These are phyloP conservation scores for Juglanconis oblonga DNA, from an alignment of 2,329 filamentous ascomycete species.

Conservation along the genomic window DNA sequence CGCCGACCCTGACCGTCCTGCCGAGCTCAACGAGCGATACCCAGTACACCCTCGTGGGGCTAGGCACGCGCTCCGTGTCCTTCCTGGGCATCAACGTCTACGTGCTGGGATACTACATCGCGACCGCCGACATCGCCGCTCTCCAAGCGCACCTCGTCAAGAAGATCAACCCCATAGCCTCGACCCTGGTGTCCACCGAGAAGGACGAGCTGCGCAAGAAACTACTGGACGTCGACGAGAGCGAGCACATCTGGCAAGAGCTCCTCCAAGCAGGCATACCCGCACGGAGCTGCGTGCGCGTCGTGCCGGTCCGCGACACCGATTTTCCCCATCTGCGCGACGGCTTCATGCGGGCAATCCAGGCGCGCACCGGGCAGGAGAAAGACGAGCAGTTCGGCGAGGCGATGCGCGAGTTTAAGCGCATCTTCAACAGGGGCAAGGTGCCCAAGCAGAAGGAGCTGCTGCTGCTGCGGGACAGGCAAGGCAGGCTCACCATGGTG, in stretches of 20 bases:
- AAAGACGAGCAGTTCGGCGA: slow-evolving; percentile 74
- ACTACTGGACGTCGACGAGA: slow-evolving; percentile 66
- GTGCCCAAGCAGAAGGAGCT: slow-evolving; percentile 80
- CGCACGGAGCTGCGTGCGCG: slow-evolving; percentile 71
- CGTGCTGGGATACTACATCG: slow-evolving; percentile 88
- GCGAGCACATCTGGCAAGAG: slow-evolving; percentile 71
- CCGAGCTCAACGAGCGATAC: slow-evolving; percentile 36
- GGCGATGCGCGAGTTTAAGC: slow-evolving; percentile 75
- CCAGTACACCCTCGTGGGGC: slow-evolving; percentile 84
- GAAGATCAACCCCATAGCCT: slow-evolving; percentile 73
- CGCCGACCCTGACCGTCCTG: slow-evolving; percentile 26
- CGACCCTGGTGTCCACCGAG: slow-evolving; percentile 78
- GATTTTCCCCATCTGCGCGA: slow-evolving; percentile 92
- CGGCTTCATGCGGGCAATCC: slow-evolving; percentile 83
- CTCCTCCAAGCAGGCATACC: slow-evolving; percentile 66
- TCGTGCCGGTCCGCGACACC: slow-evolving; percentile 88
- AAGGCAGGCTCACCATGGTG: slow-evolving; percentile 65
- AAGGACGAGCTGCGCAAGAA: slow-evolving; percentile 68
- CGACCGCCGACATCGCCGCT: slow-evolving; percentile 75
- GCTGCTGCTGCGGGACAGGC: slow-evolving; percentile 64
- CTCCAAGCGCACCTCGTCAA: slow-evolving; percentile 76
- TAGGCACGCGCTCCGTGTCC: slow-evolving; percentile 85
- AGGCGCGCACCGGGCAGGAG: slow-evolving; percentile 59
- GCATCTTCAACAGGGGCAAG: slow-evolving; percentile 74
- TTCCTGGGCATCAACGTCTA: slow-evolving; percentile 92